phyloP scores from a whole-genome alignment of 129 eudicot species.

The Artemisia annua region DNA sequence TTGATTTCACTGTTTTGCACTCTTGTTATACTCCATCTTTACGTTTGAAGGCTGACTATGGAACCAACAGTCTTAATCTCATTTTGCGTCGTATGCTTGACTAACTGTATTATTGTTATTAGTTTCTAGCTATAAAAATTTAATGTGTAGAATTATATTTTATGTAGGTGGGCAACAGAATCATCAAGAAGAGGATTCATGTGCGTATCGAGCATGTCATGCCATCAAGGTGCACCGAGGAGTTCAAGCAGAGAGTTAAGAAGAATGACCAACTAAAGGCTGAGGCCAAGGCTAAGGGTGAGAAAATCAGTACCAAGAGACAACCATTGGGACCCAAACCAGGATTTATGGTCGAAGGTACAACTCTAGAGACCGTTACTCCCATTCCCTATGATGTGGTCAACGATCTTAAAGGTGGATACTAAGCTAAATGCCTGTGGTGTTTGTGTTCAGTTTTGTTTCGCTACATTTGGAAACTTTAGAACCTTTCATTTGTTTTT shows the following conservation, averaged over 20 bases:
- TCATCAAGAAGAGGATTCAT: slow-evolving; percentile 72
- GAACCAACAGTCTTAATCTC: too few relatives aligned
- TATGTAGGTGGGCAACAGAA: slow-evolving; percentile 61
- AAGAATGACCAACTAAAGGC: slow-evolving; percentile 79
- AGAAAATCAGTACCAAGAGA: slow-evolving; percentile 72
- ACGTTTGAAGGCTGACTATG: too few relatives aligned
- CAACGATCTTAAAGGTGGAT: slow-evolving; percentile 95
- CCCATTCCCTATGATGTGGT: slow-evolving; percentile 94
- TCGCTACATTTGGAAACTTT: slow-evolving; percentile 22
- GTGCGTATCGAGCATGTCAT: slow-evolving; percentile 88
- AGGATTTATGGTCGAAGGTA: slow-evolving; percentile 88
- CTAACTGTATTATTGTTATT: too few relatives aligned
- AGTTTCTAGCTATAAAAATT: too few relatives aligned
- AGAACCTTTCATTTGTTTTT: slow-evolving; percentile 3
- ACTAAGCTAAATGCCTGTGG: slow-evolving; percentile 30
- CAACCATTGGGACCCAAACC: slow-evolving; percentile 90
- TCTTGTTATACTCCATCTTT: too few relatives aligned
- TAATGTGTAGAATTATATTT: not conserved
- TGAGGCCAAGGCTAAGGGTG: slow-evolving; percentile 80
- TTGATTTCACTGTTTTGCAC: too few relatives aligned
- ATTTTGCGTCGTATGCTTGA: too few relatives aligned
- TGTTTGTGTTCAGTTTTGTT: slow-evolving; percentile 3
- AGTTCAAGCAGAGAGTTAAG: slow-evolving; percentile 61
- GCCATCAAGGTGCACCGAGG: slow-evolving; percentile 85
- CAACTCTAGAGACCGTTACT: slow-evolving; percentile 83